Evolutionary conservation across 495 filamentous ascomycete genomes (phyloP).

Genomic region (Hypoxylon trugodes): DNA sequence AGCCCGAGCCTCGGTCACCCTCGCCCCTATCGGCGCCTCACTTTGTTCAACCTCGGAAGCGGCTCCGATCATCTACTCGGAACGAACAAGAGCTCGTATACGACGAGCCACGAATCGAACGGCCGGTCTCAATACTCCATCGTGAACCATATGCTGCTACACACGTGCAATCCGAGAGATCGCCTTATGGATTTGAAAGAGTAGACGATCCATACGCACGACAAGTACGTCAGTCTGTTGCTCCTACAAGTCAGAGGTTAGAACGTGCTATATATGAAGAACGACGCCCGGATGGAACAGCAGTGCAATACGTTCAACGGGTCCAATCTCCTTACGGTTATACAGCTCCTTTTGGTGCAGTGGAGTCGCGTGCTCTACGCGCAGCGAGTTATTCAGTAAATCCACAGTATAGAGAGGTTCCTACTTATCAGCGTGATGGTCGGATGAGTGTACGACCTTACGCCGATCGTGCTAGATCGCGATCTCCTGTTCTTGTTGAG

Average conservation of each 20-base stretch:
- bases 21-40: slow-evolving; percentile 70
- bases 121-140: slow-evolving; percentile 28
- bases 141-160: slow-evolving; percentile 29
- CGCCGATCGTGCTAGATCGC: slow-evolving; percentile 64
- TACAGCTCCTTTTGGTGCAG: slow-evolving; percentile 52
- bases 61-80: slow-evolving; percentile 60
- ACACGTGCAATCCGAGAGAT: slow-evolving; percentile 29
- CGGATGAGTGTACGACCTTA: slow-evolving; percentile 56
- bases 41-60: slow-evolving; percentile 59
- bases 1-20: slow-evolving; percentile 86
- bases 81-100: slow-evolving; percentile 51
- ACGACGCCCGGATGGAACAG: slow-evolving; percentile 39
- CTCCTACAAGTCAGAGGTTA: slow-evolving; percentile 30
- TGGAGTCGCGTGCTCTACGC: slow-evolving; percentile 59
- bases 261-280: slow-evolving; percentile 42
- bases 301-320: slow-evolving; percentile 56
- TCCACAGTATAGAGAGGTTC: slow-evolving; percentile 64
- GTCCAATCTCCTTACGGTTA: slow-evolving; percentile 60
- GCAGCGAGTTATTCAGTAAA: slow-evolving; percentile 71
- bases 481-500: slow-evolving; percentile 64
- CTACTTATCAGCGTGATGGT: slow-evolving; percentile 44
- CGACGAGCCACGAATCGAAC: slow-evolving; percentile 52
- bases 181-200: slow-evolving; percentile 33
- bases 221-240: slow-evolving; percentile 40
- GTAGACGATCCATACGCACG: slow-evolving; percentile 38